A percentile compares a stretch with the other conserved stretches of the same genome.
phyloP scores from a whole-genome alignment of 78 protist species.

The slime mould (Dictyostelium discoideum) region DNA sequence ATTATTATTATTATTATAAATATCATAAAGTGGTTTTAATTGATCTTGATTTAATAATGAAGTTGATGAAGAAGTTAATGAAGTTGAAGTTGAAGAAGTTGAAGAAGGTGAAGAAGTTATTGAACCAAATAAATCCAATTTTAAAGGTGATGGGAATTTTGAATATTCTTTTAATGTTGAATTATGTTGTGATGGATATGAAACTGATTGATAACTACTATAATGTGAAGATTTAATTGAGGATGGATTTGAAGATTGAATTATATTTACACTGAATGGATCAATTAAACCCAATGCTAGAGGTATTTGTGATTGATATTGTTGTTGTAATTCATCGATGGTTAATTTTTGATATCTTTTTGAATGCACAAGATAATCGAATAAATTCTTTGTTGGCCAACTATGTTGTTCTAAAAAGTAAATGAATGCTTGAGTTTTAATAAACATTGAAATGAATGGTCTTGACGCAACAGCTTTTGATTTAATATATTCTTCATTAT shows the following conservation, averaged over 20 bases:
- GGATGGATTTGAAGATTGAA: not conserved
- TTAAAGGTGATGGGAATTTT: slow-evolving; percentile 43
- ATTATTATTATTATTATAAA: not conserved
- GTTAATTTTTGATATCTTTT: slow-evolving; percentile 12
- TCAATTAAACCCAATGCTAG: slow-evolving; percentile 44
- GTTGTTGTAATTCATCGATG: slow-evolving; percentile 35
- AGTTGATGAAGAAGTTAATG: not conserved
- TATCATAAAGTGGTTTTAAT: not conserved
- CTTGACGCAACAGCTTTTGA: not conserved
- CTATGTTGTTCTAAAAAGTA: slow-evolving; percentile 69
- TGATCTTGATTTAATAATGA: not conserved
- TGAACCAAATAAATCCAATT: slow-evolving; percentile 15
- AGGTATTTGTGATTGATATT: slow-evolving; percentile 42
- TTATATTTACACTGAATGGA: not conserved
- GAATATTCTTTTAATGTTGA: slow-evolving; percentile 22
- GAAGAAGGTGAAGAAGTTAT: not conserved
- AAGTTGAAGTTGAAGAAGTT: not conserved
- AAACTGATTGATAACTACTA: not conserved
- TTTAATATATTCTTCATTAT: slow-evolving; percentile 47
- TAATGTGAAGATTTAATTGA: not conserved
- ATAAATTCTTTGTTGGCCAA: slow-evolving; percentile 61
- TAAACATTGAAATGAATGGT: slow-evolving; percentile 26
- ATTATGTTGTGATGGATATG: not conserved
- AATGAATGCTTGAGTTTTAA: slow-evolving; percentile 71
- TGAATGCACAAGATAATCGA: slow-evolving; percentile 51